phyloP scores from a whole-genome alignment of 371 early-diverging fungal species.

The Gilbertella persicaria region DNA sequence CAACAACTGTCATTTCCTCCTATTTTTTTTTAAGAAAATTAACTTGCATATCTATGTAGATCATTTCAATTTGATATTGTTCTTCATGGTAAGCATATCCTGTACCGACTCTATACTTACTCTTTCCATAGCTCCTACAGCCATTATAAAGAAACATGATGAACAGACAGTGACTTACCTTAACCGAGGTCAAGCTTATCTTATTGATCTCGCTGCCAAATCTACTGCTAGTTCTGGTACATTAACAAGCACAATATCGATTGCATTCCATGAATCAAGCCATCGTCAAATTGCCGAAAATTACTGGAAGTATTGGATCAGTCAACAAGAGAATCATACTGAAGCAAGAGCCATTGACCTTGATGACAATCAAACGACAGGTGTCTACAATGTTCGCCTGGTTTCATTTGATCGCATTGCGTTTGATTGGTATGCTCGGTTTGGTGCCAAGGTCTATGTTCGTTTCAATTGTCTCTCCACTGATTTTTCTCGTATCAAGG shows the following conservation, averaged over 20 bases:
- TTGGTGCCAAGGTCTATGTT: constrained; percentile 71
- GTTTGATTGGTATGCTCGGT: constrained; percentile 73
- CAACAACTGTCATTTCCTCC: background rate
- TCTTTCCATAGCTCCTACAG: constrained; percentile 35
- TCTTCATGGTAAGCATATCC: constrained; percentile 19
- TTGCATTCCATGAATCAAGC: constrained; percentile 74
- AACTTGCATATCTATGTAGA: no score
- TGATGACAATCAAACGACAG: constrained; percentile 37
- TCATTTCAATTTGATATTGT: constrained; percentile 21
- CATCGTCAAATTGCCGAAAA: constrained; percentile 69
- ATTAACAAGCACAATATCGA: constrained; percentile 59
- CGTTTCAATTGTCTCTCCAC: constrained; percentile 82
- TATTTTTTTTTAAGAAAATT: background rate
- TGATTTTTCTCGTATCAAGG: constrained; percentile 83
- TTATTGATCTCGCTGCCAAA: constrained; percentile 42
- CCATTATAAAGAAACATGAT: constrained; percentile 30
- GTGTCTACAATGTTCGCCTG: constrained; percentile 54
- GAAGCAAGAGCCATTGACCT: constrained; percentile 69
- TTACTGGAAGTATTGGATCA: constrained; percentile 82
- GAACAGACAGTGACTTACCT: constrained; percentile 62
- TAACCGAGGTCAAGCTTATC: constrained; percentile 67
- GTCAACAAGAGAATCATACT: constrained; percentile 65
- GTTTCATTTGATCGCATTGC: constrained; percentile 73
- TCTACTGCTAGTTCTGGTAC: constrained; percentile 35
- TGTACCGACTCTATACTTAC: background rate